phyloP scores from a whole-genome alignment of 768 basidiomycete genomes.

The Mycena rebaudengoi region DNA sequence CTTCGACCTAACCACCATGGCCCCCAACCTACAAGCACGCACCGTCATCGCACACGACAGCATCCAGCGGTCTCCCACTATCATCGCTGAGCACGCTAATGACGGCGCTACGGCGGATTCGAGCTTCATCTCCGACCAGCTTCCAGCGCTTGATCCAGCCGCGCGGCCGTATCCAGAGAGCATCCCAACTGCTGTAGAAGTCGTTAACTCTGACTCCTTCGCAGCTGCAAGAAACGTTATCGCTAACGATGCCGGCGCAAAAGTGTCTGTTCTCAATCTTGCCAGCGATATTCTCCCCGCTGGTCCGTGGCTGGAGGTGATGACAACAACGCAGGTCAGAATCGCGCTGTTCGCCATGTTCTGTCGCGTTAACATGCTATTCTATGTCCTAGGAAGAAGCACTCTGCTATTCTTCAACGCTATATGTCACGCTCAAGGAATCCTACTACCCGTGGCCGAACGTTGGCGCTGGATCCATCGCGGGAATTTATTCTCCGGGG shows the following conservation, averaged over 20 bases:
- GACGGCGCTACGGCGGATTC: slow-evolving; percentile 43
- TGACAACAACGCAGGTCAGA: slow-evolving; percentile 10
- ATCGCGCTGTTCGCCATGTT: not conserved
- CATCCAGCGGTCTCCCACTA: slow-evolving; percentile 23
- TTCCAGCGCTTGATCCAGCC: slow-evolving; percentile 33
- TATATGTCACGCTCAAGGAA: slow-evolving; percentile 49
- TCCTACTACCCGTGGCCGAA: slow-evolving; percentile 59
- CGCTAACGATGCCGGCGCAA: slow-evolving; percentile 34
- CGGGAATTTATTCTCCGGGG: slow-evolving; percentile 53
- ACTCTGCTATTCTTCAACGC: slow-evolving; percentile 56
- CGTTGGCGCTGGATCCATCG: slow-evolving; percentile 46
- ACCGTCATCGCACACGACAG: slow-evolving; percentile 13
- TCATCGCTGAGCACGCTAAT: slow-evolving; percentile 35
- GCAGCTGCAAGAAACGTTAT: slow-evolving; percentile 43
- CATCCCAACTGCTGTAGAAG: slow-evolving; percentile 27
- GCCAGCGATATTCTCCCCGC: slow-evolving; percentile 44
- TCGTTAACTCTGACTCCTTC: slow-evolving; percentile 50
- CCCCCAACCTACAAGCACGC: not conserved
- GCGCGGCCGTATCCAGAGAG: slow-evolving; percentile 20
- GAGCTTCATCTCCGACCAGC: slow-evolving; percentile 36
- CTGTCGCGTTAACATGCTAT: not conserved
- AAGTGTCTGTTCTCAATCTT: slow-evolving; percentile 48
- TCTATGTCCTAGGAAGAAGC: slow-evolving; percentile 49
- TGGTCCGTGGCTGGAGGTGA: slow-evolving; percentile 14
- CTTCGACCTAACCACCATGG: slow-evolving; percentile 6